A percentile compares a stretch with the other conserved stretches of the same genome.
These are phyloP conservation scores for Omphalea diandra DNA, from an alignment of 441 rosid species.

Conservation along the genomic window DNA sequence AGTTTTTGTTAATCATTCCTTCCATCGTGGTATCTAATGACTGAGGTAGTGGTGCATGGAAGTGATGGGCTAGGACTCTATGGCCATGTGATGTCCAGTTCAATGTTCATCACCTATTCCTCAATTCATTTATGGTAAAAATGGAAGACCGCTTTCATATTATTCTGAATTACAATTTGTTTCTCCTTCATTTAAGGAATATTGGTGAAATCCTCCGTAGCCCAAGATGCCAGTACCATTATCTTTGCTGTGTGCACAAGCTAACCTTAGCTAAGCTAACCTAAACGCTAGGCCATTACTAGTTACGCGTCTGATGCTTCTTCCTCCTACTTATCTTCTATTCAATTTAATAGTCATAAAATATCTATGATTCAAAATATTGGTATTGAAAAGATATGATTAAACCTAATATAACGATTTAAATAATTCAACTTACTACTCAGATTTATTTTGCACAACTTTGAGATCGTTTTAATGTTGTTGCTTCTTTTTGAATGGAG, in stretches of 20 bases:
- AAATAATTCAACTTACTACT: no score
- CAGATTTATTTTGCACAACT: no score
- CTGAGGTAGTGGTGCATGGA: conserved; percentile 18
- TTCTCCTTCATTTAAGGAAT: conserved; percentile 10
- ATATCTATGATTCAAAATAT: no score
- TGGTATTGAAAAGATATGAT: no score
- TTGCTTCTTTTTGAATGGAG: no score
- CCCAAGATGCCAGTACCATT: background rate
- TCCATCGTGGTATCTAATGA: background rate
- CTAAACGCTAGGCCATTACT: no score
- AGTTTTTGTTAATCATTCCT: background rate
- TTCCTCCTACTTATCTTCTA: no score
- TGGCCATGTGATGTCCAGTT: conserved; percentile 30
- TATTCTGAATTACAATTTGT: conserved; percentile 10
- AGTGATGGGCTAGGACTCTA: conserved; percentile 22
- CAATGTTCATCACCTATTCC: conserved; percentile 7
- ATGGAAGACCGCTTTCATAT: conserved; percentile 16
- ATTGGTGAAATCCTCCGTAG: conserved; percentile 6
- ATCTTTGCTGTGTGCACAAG: background rate
- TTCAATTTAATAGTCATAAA: no score
- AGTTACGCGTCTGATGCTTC: no score
- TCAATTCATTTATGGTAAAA: conserved; percentile 24
- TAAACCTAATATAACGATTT: no score
- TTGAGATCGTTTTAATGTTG: no score
- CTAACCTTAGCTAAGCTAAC: no score